Base-by-base conservation (phyloP, 1,139 yeast genomes). In the Lodderomyces jiufengensis region DNA sequence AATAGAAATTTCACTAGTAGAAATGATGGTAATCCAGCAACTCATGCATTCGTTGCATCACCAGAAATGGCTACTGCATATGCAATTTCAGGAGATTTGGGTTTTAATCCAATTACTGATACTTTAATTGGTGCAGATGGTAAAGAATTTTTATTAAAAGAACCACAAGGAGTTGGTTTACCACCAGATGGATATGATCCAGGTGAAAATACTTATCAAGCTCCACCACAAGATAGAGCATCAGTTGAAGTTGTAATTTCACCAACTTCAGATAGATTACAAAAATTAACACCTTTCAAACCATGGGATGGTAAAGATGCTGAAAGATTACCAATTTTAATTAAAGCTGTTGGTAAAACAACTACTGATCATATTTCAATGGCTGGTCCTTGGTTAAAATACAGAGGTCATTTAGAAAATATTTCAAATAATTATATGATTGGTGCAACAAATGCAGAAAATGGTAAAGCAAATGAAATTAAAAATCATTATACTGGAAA, bases 371-470 rank as follows among this genome's bases (percentile, higher is more conserved):
- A 92, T 76, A 92, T 92, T 61, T 90, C 97, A 59, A 88, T 86
- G 94, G 98, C 98, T 63, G 98, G 98, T 73, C 97, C 97, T 64
- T 92, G 98, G 98, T 86, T 92, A 79, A 92, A 92, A 78, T 92
- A 92, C 95, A 87, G 97, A 79, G 98, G 98, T 75, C 98, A 92
- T 76, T 79, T 92, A 74, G 94, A 88, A 76, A 92, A 92, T 83
- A 92, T 92, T 63, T 88, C 97, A 58, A 87, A 90, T 79, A 92
- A 92, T 79, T 88, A 90, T 75, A 88, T 92, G 97, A 92, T 92
- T 77, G 98, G 98, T 76, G 98, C 97, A 54, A 88, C 80, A 63
- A 92, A 92, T 70, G 92, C 90, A 59, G 97, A 85, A 75, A 92
- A 92, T 70, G 87, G 83, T 54, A 88, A 92, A 77, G 95, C 95